These are phyloP conservation scores for Orbilia quercus DNA, from an alignment of 2,329 filamentous ascomycete species.

Conservation along the genomic window DNA sequence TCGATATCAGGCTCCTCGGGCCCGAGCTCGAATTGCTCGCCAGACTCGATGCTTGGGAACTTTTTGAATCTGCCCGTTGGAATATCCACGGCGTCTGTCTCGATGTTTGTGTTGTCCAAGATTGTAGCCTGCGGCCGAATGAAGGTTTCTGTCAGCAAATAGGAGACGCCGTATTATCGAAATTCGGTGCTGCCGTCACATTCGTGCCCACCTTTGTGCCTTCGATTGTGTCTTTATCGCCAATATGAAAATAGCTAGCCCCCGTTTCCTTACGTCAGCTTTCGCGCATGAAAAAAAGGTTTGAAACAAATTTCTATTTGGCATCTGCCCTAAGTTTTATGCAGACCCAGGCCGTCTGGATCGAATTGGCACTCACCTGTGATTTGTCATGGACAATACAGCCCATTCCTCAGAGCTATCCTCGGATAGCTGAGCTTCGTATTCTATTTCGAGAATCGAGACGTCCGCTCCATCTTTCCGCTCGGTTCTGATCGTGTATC, in stretches of 20 bases:
- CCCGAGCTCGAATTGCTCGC: constrained; percentile 78
- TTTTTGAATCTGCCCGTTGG: constrained; percentile 60
- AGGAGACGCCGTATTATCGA: constrained; percentile 66
- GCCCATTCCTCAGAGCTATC: constrained; percentile 50
- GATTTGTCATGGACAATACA: constrained; percentile 91
- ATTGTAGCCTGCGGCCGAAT: constrained; percentile 62
- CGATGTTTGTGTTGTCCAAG: constrained; percentile 47
- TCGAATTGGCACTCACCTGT: constrained; percentile 72
- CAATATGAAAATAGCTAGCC: constrained; percentile 74
- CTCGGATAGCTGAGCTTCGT: constrained; percentile 80
- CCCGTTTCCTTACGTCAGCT: constrained; percentile 22
- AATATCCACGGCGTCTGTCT: constrained; percentile 50
- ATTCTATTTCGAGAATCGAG: constrained; percentile 83
- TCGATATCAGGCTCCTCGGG: constrained; percentile 80
- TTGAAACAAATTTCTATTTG: not conserved
- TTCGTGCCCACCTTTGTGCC: constrained; percentile 70
- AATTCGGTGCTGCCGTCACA: too few species aligned
- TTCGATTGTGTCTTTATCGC: constrained; percentile 69
- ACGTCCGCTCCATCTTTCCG: constrained; percentile 72
- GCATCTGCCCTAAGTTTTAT: not conserved
- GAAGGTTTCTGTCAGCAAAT: constrained; percentile 78
- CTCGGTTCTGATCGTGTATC: constrained; percentile 81
- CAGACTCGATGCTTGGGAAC: constrained; percentile 74
- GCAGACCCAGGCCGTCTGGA: too few species aligned
- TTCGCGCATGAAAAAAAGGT: constrained; percentile 1